Percentiles rank a stretch among this genome's conserved stretches.
Evolutionary conservation across 2,329 filamentous ascomycete species (phyloP).

Genomic region (Colletotrichum caudatum): DNA sequence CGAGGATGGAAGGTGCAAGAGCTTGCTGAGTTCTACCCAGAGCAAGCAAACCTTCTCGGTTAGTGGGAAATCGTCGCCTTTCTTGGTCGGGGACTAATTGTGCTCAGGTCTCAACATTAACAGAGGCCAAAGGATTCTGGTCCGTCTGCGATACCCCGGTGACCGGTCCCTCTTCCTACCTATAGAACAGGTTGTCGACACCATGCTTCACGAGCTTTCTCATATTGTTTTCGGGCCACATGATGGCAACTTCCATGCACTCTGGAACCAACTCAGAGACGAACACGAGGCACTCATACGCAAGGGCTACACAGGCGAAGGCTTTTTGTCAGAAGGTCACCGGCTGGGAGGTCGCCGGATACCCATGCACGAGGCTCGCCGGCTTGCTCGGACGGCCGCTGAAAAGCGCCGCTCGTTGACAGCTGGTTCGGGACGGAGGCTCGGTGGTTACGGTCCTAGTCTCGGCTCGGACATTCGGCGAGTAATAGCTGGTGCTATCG

Average conservation of each 20-base stretch:
- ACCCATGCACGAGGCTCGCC: slow-evolving; percentile 78
- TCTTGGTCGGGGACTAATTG: neutral
- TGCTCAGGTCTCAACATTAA: slow-evolving; percentile 79
- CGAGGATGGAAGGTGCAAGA: slow-evolving; percentile 83
- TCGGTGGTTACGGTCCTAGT: slow-evolving; percentile 71
- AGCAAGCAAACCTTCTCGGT: slow-evolving; percentile 79
- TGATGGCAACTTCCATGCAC: slow-evolving; percentile 81
- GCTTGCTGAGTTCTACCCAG: slow-evolving; percentile 87
- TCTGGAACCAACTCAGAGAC: slow-evolving; percentile 91
- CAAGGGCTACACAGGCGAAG: slow-evolving; percentile 92
- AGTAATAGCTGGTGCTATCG: slow-evolving; percentile 78
- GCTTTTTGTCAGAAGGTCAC: slow-evolving; percentile 82
- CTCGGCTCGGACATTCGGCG: slow-evolving; percentile 76
- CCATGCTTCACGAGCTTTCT: slow-evolving; percentile 93
- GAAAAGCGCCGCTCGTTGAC: slow-evolving; percentile 73
- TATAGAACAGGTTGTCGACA: slow-evolving; percentile 85
- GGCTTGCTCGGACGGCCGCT: slow-evolving; percentile 78
- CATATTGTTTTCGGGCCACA: slow-evolving; percentile 90
- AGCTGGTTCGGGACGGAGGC: slow-evolving; percentile 74
- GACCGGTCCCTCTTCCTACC: slow-evolving; percentile 83
- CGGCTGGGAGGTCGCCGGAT: slow-evolving; percentile 76
- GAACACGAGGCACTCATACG: slow-evolving; percentile 81
- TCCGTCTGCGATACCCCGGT: slow-evolving; percentile 81
- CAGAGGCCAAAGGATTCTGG: slow-evolving; percentile 80
- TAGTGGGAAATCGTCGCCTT: slow-evolving; percentile 39